Conservation (phyloP, 768 basidiomycete species). For the Rhizopogon vinicolor region DNA sequence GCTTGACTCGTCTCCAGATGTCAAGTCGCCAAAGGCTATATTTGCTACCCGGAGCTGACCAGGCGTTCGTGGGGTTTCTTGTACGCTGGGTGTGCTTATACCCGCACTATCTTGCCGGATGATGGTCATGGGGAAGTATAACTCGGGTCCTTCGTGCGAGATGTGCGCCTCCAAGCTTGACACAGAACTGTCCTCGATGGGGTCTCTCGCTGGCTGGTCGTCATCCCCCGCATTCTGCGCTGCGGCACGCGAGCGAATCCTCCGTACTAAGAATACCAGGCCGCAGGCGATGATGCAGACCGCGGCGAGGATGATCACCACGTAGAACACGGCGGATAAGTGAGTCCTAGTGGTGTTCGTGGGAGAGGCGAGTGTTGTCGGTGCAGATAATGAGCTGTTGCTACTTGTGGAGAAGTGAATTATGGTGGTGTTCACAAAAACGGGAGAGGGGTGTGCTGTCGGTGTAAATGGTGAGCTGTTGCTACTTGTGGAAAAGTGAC, state of each 20-base stretch:
- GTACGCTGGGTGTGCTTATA: slow-evolving; percentile 16
- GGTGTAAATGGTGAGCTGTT: no score
- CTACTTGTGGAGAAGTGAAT: neutral
- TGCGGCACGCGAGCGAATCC: slow-evolving; percentile 37
- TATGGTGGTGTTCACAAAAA: no score
- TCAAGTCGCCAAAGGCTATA: slow-evolving; percentile 40
- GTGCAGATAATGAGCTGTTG: neutral
- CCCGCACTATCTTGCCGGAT: slow-evolving; percentile 14
- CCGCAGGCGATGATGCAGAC: slow-evolving; percentile 42
- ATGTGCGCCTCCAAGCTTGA: neutral
- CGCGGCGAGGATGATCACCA: slow-evolving; percentile 44
- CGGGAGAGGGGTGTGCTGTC: no score
- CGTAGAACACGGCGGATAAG: slow-evolving; percentile 38
- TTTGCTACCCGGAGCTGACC: slow-evolving; percentile 47
- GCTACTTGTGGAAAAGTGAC: no score
- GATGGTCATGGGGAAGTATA: slow-evolving; percentile 20
- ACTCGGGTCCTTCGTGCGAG: slow-evolving; percentile 8
- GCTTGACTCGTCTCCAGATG: slow-evolving; percentile 25
- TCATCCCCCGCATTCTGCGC: slow-evolving; percentile 29
- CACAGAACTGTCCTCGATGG: slow-evolving; percentile 4
- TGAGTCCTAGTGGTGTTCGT: slow-evolving; percentile 15
- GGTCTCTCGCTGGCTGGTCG: slow-evolving; percentile 28
- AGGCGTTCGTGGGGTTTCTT: slow-evolving; percentile 31
- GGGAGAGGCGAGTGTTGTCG: slow-evolving; percentile 13
- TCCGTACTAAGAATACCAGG: slow-evolving; percentile 45